phyloP scores from a whole-genome alignment of 1,139 yeast species.

The Suhomyces yuchorum region DNA sequence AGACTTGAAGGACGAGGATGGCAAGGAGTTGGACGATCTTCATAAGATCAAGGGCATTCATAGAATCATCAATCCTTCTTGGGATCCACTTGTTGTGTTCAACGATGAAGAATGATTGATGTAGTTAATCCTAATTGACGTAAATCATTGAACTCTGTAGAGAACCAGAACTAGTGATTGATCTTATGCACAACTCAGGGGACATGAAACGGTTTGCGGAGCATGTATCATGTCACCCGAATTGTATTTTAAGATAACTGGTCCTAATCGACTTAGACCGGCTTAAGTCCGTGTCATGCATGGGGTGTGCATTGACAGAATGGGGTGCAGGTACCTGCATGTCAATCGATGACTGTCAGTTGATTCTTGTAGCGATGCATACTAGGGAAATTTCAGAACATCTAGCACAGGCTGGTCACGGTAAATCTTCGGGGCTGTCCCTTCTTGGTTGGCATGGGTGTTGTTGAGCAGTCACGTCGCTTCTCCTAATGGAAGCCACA shows the following conservation, averaged over 20 bases:
- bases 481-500: not conserved
- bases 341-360: not conserved
- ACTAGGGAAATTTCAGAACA: not conserved
- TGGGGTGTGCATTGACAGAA: not conserved
- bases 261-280: not conserved
- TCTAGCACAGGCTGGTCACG: no score
- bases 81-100: slow-evolving; percentile 20
- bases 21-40: slow-evolving; percentile 17
- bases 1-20: slow-evolving; percentile 20
- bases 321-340: not conserved
- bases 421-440: no score
- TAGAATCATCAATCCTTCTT: slow-evolving; percentile 20
- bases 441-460: no score
- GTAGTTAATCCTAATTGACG: no score
- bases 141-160: no score
- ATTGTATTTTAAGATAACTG: not conserved
- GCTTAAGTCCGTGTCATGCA: not conserved
- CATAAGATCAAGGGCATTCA: slow-evolving; percentile 19
- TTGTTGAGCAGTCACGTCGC: not conserved
- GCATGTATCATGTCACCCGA: not conserved
- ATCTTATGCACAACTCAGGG: no score
- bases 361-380: not conserved
- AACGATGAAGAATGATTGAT: slow-evolving; percentile 4
- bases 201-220: no score
- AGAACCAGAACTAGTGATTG: no score